Base-by-base conservation (phyloP, 805 yeast genomes). In the Kazachstania bromeliacearum region DNA sequence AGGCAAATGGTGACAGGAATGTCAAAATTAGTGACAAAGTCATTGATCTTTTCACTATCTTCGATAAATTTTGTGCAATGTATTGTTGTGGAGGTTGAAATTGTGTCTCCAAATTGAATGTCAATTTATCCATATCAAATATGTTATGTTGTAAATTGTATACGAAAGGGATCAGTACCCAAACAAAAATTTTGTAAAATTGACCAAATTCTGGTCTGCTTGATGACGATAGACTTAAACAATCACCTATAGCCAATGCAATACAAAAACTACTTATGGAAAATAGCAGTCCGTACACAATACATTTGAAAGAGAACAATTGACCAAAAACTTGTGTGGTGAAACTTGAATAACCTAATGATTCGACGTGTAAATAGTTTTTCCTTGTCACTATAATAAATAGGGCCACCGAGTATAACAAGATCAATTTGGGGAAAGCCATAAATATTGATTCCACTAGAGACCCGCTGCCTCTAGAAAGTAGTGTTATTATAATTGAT, bases 111-210 rank as follows among this genome's bases (percentile, higher is more conserved):
- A 63, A 59, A 3, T 51, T 46, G 53, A 79, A 71, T 2, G 57
- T 51, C 28, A 81, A 58, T 39, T 73, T 66, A 53, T 76, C 77
- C 42, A 74, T 62, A 50, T 77, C 80, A 38, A 73, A 66, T 0
- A 71, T 45, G 10, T 71, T 45, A 48, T 71, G 79, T 41, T 71
- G 76, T 2, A 64, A 34, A 6, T 77, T 48, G 52, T 79, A 81
- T 6, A 65, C 24, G 0, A 64, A 22, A 0, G 75, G 70, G 6
- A 67, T 47, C 18, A 63, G 52, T 1, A 59, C 8, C 18, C 70
- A 59, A 30, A 61, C 65, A 47, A 41, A 42, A 10, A 50, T 26
- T 41, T 44, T 53, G 32, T 36, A 43, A 33, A 19, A 43, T 18
- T 31, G 20, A 13, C n/a, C 12, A 14, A 17, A 21, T 31, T 28